Evolutionary conservation across 2,329 filamentous ascomycete genomes (phyloP).

Genomic region (Raffaelea ambrosiae): DNA sequence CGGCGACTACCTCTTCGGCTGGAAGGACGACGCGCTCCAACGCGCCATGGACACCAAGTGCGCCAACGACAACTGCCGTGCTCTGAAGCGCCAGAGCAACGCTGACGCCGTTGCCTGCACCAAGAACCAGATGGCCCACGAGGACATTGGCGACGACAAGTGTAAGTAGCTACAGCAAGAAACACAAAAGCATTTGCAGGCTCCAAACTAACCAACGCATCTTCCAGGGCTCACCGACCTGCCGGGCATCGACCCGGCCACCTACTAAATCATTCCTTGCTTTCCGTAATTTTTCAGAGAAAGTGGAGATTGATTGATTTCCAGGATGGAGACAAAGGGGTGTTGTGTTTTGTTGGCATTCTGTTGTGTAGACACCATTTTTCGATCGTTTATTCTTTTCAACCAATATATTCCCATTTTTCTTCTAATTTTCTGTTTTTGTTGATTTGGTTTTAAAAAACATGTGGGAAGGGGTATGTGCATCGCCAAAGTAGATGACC

Average conservation of each 20-base stretch:
- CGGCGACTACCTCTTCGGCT: conserved; percentile 17
- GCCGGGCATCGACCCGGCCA: conserved; percentile 7
- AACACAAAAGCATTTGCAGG: neutral
- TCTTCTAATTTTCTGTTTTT: too few species aligned
- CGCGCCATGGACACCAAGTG: conserved; percentile 15
- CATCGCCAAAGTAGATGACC: too few species aligned
- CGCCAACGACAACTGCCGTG: conserved; percentile 13
- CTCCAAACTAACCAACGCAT: conserved; percentile 1
- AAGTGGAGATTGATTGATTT: too few species aligned
- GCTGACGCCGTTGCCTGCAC: conserved; percentile 14
- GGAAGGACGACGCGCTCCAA: conserved; percentile 15
- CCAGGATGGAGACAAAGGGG: too few species aligned
- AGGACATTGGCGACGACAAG: conserved; percentile 14
- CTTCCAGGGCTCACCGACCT: conserved; percentile 6
- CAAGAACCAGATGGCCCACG: conserved; percentile 13
- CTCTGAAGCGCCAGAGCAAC: conserved; percentile 14
- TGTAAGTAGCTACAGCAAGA: conserved; percentile 1
- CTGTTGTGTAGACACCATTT: too few species aligned
- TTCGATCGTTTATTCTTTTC: too few species aligned
- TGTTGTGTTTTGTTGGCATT: too few species aligned
- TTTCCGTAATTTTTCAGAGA: neutral
- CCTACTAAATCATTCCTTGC: conserved; percentile 1
- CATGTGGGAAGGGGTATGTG: too few species aligned
- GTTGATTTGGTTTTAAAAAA: too few species aligned
- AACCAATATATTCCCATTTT: too few species aligned